These are phyloP conservation scores for Camelina neglecta DNA, from an alignment of 345 rosid species.

Conservation along the genomic window DNA sequence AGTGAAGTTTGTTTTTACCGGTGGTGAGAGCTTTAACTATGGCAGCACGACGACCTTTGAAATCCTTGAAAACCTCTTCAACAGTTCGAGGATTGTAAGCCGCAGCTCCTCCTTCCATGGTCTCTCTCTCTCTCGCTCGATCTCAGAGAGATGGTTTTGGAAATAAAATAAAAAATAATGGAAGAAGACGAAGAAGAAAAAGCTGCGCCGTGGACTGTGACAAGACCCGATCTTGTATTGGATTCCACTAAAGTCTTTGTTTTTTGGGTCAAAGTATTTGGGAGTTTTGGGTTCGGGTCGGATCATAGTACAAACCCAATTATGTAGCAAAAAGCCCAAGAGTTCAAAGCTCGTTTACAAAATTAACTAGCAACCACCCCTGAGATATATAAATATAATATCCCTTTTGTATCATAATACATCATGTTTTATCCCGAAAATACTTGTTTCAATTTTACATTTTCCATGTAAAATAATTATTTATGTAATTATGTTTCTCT, in stretches of 20 bases:
- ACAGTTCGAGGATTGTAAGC: conserved; percentile 70
- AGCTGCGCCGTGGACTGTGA: conserved; percentile 35
- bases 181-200: conserved; percentile 3
- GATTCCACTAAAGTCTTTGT: conserved; percentile 22
- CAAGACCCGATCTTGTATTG: conserved; percentile 26
- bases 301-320: neutral
- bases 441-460: too few relatives aligned
- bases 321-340: neutral
- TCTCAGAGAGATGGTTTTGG: neutral
- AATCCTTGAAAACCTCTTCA: conserved; percentile 77
- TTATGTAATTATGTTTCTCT: too few relatives aligned
- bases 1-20: conserved; percentile 43
- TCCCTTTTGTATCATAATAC: too few relatives aligned
- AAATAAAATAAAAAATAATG: neutral
- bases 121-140: neutral
- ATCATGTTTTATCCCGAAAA: too few relatives aligned
- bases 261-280: conserved; percentile 15
- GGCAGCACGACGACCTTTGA: conserved; percentile 79
- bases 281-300: neutral
- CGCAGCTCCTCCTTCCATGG: conserved; percentile 59
- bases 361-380: too few relatives aligned
- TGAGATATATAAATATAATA: too few relatives aligned
- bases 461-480: too few relatives aligned
- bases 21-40: conserved; percentile 75
- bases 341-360: neutral